A percentile compares a stretch with the other conserved stretches of the same genome.
Evolutionary conservation across 129 eudicot species (phyloP).

Genomic region (Flaveria bidentis): DNA sequence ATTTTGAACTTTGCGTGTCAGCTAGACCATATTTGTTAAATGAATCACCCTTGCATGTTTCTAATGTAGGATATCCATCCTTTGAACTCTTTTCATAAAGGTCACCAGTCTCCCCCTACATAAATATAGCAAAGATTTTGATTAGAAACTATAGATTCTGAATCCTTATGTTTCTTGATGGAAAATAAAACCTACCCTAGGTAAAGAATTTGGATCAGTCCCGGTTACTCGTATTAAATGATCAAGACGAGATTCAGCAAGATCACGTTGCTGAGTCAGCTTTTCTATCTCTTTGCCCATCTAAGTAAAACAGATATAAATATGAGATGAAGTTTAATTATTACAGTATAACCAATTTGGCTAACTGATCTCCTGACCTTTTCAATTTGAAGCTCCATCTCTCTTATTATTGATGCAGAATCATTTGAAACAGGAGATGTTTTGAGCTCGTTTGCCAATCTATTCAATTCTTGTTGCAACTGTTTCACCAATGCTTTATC

Average conservation of each 20-base stretch:
- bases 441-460: constrained; percentile 62
- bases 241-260: constrained; percentile 65
- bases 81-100: constrained; percentile 28
- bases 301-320: constrained; percentile 32
- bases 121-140: constrained; percentile 19
- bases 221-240: constrained; percentile 48
- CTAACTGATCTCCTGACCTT: constrained; percentile 44
- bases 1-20: constrained; percentile 18
- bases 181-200: constrained; percentile 41
- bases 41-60: constrained; percentile 29
- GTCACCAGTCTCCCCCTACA: constrained; percentile 39
- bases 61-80: neutral
- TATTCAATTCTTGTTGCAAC: constrained; percentile 62
- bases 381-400: constrained; percentile 62
- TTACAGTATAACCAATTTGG: neutral
- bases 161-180: neutral
- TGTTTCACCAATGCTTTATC: constrained; percentile 84
- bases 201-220: constrained; percentile 35
- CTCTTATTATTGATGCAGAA: constrained; percentile 45
- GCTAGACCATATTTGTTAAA: constrained; percentile 32
- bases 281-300: constrained; percentile 73
- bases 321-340: constrained; percentile 4
- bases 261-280: constrained; percentile 69
- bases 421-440: constrained; percentile 35
- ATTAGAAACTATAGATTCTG: neutral